Evolutionary conservation across 148 eudicot species (phyloP).

Genomic region (Chenopodium quinoa): DNA sequence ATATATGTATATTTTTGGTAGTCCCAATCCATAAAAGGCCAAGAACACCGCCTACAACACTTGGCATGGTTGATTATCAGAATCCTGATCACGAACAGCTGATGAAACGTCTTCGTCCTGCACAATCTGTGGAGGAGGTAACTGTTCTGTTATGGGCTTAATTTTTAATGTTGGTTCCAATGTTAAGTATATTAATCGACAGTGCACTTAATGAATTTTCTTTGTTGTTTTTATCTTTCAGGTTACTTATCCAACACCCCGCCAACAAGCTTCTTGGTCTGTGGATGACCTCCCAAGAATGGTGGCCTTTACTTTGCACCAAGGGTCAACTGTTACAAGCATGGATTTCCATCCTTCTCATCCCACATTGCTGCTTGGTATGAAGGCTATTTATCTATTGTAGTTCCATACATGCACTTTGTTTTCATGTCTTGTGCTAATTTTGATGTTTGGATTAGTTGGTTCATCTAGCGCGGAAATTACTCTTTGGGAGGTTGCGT

Average conservation of each 20-base stretch:
- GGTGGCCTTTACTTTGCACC: conserved; percentile 73
- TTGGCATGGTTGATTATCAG: conserved; percentile 75
- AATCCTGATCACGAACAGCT: conserved; percentile 83
- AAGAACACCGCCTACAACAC: conserved; percentile 60
- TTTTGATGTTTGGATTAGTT: conserved; percentile 35
- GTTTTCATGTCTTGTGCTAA: conserved; percentile 14
- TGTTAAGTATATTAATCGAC: not conserved
- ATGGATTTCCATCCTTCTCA: conserved; percentile 91
- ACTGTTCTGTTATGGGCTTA: not conserved
- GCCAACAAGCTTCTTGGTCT: conserved; percentile 68
- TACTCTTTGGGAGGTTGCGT: conserved; percentile 69
- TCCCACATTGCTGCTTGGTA: conserved; percentile 76
- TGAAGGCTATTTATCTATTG: conserved; percentile 7
- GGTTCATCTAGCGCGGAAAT: conserved; percentile 69
- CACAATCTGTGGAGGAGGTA: conserved; percentile 87
- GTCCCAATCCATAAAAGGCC: conserved; percentile 72
- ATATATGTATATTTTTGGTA: conserved; percentile 14
- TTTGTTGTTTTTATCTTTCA: conserved; percentile 21
- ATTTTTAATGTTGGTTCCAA: not conserved
- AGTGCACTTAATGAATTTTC: not conserved
- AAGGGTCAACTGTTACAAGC: conserved; percentile 77
- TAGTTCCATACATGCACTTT: conserved; percentile 4
- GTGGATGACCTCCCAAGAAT: conserved; percentile 81
- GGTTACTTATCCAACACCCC: conserved; percentile 79
- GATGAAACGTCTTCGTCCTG: conserved; percentile 82